Conservation (phyloP, 176 grass and related monocot genomes). For the Lolium rigidum region DNA sequence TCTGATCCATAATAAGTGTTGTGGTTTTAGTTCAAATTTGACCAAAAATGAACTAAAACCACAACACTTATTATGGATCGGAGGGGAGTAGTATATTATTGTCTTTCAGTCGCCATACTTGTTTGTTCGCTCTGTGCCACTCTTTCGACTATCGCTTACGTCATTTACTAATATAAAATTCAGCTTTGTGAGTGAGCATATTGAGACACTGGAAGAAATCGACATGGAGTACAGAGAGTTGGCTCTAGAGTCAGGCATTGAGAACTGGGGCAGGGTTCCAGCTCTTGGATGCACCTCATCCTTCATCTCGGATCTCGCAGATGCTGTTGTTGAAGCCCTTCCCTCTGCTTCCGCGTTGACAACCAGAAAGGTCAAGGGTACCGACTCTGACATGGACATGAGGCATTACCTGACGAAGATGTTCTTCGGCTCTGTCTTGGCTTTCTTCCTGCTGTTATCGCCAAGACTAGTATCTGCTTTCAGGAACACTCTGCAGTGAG, state of each 20-base stretch:
- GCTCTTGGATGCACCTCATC: constrained; percentile 75
- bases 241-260: constrained; percentile 85
- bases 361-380: constrained; percentile 31
- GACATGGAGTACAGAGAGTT: constrained; percentile 99
- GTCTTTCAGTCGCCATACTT: background rate
- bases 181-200: constrained; percentile 98
- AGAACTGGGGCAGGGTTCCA: constrained; percentile 97
- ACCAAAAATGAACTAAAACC: too few species aligned
- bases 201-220: constrained; percentile 96
- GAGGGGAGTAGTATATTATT: background rate
- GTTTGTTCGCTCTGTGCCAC: background rate
- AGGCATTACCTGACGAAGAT: constrained; percentile 66
- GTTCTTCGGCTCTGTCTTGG: constrained; percentile 78
- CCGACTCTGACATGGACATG: constrained; percentile 50
- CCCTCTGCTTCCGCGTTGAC: constrained; percentile 58
- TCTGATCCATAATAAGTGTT: too few species aligned
- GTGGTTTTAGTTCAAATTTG: too few species aligned
- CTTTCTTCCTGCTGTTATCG: constrained; percentile 75
- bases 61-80: too few species aligned
- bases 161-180: background rate
- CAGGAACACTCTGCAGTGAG: constrained; percentile 58
- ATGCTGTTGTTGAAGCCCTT: constrained; percentile 78
- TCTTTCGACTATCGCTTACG: background rate
- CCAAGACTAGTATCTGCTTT: constrained; percentile 71
- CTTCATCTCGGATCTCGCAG: constrained; percentile 87